Base-by-base conservation (phyloP, 768 basidiomycete genomes). In the Leccinum truebloodii region DNA sequence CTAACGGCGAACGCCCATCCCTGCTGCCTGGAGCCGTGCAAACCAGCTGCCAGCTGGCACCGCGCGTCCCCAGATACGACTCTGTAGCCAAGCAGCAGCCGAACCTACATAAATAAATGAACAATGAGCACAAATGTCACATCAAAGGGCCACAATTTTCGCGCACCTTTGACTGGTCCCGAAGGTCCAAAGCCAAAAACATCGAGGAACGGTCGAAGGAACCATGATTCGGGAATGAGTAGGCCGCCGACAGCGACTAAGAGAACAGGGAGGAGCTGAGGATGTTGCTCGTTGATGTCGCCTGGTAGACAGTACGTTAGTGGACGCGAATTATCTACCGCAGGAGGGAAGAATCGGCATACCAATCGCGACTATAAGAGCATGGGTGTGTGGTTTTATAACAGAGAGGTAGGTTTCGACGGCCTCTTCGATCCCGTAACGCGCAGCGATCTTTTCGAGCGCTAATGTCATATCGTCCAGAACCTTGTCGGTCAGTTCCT, bases 171-270 rank as follows among this genome's bases (percentile, higher is more conserved):
- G 13, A 60, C 22, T 8, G 59, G 66, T 6, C 66, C 66, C 1
- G 24, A 7, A 41, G 60, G 66, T 22, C 66, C 66, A 6, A 67
- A 67, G 24, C 66, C 66, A 35, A 67, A 54, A 14, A 60, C 1
- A 2, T 56, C 46, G 2, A 67, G 22, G 7, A 67, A 58, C 1
- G 60, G 66, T 18, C 49, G 3, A 13, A 67, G 60, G 2, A 65
- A 59, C 65, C 67, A 68, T 3, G 37, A 22, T 28, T 68, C 37
- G 0, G 59, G 62, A 52, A 67, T 28, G 34, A 67, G 59, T 24
- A 67, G 2, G 20, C 3, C 18, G 2, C n/a, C 22, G 7, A 67
- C 26, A 16, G 50, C 46, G 20, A 64, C 61, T 18, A 14, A 9
- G 16, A 67, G 18, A 16, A n/a, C 7, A 4, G 59, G 39, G 4